A percentile compares a stretch with the other conserved stretches of the same genome.
Conservation (phyloP, 805 yeast species). For the Saccharomycopsis sp. region DNA sequence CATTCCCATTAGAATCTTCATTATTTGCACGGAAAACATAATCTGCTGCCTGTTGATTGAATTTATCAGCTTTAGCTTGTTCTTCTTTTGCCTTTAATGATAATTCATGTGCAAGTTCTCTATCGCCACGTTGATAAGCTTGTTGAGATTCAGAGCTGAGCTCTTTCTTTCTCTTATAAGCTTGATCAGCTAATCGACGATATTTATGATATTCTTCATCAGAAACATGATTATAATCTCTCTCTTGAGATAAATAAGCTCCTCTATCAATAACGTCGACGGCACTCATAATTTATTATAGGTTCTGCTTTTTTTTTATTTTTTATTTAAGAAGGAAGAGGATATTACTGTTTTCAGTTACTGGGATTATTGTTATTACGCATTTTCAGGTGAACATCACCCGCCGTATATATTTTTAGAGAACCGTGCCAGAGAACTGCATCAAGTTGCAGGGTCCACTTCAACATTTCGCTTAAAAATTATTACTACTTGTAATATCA, state of each 20-base stretch:
- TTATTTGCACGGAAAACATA: conserved; percentile 85
- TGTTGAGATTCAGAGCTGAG: conserved; percentile 62
- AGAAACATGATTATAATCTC: conserved; percentile 68
- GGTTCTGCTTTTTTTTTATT: conserved; percentile 1
- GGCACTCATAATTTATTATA: conserved; percentile 8
- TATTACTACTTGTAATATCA: too few relatives aligned
- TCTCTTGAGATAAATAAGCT: conserved; percentile 23
- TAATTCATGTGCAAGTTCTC: conserved; percentile 61
- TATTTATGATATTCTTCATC: conserved; percentile 57
- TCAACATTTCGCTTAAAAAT: too few relatives aligned
- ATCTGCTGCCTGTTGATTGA: conserved; percentile 79
- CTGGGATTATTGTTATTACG: too few relatives aligned
- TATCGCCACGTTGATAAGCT: conserved; percentile 73
- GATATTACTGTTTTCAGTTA: not conserved
- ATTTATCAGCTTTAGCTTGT: conserved; percentile 53
- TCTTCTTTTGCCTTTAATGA: conserved; percentile 63
- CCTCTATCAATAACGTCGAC: conserved; percentile 12
- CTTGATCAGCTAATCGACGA: conserved; percentile 62
- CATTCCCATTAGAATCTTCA: conserved; percentile 76
- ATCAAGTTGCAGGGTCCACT: too few relatives aligned
- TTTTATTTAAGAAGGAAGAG: not conserved
- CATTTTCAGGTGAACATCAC: too few relatives aligned
- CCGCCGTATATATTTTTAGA: too few relatives aligned
- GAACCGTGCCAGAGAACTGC: too few relatives aligned
- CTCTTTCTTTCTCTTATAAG: conserved; percentile 48